Evolutionary conservation across 768 basidiomycete species (phyloP).

Genomic region (Suillus weaverae): DNA sequence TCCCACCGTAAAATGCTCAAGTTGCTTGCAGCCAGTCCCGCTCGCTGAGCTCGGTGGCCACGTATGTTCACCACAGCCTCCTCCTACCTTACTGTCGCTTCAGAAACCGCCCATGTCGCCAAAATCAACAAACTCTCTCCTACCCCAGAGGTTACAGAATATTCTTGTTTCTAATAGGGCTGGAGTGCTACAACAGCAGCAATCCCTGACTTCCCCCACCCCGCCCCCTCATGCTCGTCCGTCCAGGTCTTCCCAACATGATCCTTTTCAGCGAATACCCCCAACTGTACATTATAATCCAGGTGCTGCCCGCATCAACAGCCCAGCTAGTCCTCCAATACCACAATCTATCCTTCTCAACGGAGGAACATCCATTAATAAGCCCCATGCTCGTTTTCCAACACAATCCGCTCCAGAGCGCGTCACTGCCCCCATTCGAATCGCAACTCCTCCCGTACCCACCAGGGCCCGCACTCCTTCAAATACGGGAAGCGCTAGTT

Average conservation of each 20-base stretch:
- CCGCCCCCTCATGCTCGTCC: constrained; percentile 12
- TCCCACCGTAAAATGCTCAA: constrained; percentile 84
- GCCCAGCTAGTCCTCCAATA: background rate
- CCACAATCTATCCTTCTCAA: constrained; percentile 8
- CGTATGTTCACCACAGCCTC: constrained; percentile 58
- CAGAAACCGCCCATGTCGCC: constrained; percentile 39
- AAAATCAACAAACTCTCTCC: constrained; percentile 42
- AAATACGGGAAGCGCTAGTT: constrained; percentile 11
- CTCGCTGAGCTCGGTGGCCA: constrained; percentile 77
- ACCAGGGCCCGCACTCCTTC: constrained; percentile 23
- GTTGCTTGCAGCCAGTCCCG: constrained; percentile 68
- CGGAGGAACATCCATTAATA: constrained; percentile 8
- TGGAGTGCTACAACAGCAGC: constrained; percentile 11
- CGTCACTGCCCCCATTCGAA: constrained; percentile 18
- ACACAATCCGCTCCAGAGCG: constrained; percentile 15
- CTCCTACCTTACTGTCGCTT: constrained; percentile 36
- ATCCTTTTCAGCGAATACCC: constrained; percentile 27
- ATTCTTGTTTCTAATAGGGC: constrained; percentile 34
- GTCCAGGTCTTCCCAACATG: constrained; percentile 17
- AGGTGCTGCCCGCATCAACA: background rate
- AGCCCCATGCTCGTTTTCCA: constrained; percentile 8
- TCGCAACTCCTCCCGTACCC: constrained; percentile 15
- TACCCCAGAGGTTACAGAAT: constrained; percentile 52
- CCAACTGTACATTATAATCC: constrained; percentile 22
- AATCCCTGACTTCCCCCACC: constrained; percentile 11